Base-by-base conservation (phyloP, 2,329 filamentous ascomycete genomes). In the Sarocladium oryzae region DNA sequence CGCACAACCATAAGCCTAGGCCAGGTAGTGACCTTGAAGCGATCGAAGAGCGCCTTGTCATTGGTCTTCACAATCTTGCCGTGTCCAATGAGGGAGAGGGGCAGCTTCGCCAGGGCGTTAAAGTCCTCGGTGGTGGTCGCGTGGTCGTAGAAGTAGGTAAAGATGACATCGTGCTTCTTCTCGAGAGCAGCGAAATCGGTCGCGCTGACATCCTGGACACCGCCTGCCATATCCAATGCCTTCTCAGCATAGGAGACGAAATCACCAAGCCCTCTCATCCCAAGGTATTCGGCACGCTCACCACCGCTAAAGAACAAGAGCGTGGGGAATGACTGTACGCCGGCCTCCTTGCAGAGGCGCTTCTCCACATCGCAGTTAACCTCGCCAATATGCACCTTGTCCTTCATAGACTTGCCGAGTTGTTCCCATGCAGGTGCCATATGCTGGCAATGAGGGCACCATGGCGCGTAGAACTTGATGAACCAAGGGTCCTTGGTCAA, bases 391-490 rank as follows among this genome's bases (percentile, higher is more conserved):
- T 97, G 96, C 53, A 99, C 81, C 57, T 82, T 84, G 38, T 86
- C 88, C 67, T 90, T 82, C 88, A 96, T 93, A 63, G 92, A 89
- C 65, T 91, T 90, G 40, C 88, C 88, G 69, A 99, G 82, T 61
- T 92, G 87, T 55, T 83, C 75, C 93, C 93, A 99, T 56, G 84
- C 90, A 2, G 93, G 88, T 32, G 87, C 89, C 78, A 99, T 83
- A 33, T 88, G 88, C 70, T 96, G 88, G 69, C 95, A 99, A 69
- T 99, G 93, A 59, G 85, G 83, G 67, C 93, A 99, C 93, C 92
- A 97, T 5, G 93, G 95, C 16, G 89, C 91, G 66, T 96, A 97
- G 66, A 99, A 97, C 69, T 99, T 99, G 76, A 99, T 84, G 64
- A 99, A 96, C 93, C 93, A 99, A 5, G 91, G 86, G 56, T 97